Conservation (phyloP, 192 early-diverging fungal species). For the Podochytrium sp. region DNA sequence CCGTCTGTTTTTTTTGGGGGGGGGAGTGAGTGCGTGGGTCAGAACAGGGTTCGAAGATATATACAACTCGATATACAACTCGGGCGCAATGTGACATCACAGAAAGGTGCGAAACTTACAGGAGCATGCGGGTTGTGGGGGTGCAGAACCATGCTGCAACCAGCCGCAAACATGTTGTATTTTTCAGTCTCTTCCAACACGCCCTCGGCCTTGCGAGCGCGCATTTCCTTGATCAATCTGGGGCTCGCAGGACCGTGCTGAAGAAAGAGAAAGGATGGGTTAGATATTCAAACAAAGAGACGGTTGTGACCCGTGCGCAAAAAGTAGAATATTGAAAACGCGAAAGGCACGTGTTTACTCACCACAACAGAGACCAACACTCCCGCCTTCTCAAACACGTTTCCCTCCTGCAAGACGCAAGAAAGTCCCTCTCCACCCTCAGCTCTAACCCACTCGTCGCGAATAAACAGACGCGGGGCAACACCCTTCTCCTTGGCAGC, state of each 20-base stretch:
- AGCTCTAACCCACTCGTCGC: conserved; percentile 82
- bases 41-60: background rate
- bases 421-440: conserved; percentile 94
- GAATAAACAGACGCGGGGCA: conserved; percentile 56
- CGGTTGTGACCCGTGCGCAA: no score
- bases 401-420: conserved; percentile 88
- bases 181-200: conserved; percentile 49
- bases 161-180: conserved; percentile 77
- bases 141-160: conserved; percentile 91
- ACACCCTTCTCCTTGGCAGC: conserved; percentile 21
- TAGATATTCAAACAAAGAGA: no score
- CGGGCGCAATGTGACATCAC: background rate
- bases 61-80: background rate
- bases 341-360: no score
- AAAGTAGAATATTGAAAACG: no score
- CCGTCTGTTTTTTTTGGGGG: conserved; percentile 50
- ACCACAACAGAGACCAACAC: conserved; percentile 87
- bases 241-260: conserved; percentile 54
- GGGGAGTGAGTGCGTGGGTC: background rate
- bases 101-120: background rate
- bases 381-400: conserved; percentile 97
- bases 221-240: conserved; percentile 91
- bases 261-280: no score
- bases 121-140: conserved; percentile 96
- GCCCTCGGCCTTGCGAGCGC: conserved; percentile 69